These are phyloP conservation scores for Tilletiopsis washingtonensis DNA, from an alignment of 1,284 basidiomycete genomes.

Conservation along the genomic window DNA sequence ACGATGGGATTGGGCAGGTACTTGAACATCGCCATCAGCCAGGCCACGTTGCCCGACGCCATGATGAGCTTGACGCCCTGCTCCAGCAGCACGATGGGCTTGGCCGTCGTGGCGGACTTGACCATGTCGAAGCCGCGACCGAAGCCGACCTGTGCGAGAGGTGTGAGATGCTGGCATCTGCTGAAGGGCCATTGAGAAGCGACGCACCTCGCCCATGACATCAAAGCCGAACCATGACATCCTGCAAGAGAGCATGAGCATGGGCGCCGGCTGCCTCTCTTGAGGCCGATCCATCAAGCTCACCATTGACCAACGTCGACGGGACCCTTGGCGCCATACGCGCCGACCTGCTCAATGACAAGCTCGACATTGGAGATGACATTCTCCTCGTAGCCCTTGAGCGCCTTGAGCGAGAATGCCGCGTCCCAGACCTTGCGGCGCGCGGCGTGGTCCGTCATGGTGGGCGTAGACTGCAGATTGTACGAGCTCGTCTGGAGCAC, in stretches of 20 bases:
- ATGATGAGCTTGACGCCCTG: slow-evolving; percentile 12
- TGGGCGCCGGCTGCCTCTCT: too few species aligned
- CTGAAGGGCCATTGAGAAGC: too few species aligned
- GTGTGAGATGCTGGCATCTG: too few species aligned
- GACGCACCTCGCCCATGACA: slow-evolving; percentile 19
- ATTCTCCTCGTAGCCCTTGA: slow-evolving; percentile 20
- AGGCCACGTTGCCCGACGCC: slow-evolving; percentile 18
- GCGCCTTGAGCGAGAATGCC: slow-evolving; percentile 17
- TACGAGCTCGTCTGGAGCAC: too few species aligned
- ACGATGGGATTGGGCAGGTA: slow-evolving; percentile 17
- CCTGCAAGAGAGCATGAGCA: too few species aligned
- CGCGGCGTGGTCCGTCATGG: slow-evolving; percentile 10
- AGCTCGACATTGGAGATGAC: slow-evolving; percentile 12
- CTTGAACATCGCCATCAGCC: slow-evolving; percentile 12
- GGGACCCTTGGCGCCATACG: slow-evolving; percentile 7
- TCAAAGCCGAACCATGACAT: slow-evolving; percentile 21
- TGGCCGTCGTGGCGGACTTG: slow-evolving; percentile 11
- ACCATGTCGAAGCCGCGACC: slow-evolving; percentile 16
- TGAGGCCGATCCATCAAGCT: too few species aligned
- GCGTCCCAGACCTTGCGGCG: slow-evolving; percentile 22
- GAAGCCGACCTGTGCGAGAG: slow-evolving; percentile 12
- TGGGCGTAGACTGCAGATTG: slow-evolving; percentile 12
- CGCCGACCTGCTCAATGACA: slow-evolving; percentile 13
- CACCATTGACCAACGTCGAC: slow-evolving; percentile 18
- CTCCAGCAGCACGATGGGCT: slow-evolving; percentile 15